Base-by-base conservation (phyloP, 331 rosid genomes). In the Malus hybrid region DNA sequence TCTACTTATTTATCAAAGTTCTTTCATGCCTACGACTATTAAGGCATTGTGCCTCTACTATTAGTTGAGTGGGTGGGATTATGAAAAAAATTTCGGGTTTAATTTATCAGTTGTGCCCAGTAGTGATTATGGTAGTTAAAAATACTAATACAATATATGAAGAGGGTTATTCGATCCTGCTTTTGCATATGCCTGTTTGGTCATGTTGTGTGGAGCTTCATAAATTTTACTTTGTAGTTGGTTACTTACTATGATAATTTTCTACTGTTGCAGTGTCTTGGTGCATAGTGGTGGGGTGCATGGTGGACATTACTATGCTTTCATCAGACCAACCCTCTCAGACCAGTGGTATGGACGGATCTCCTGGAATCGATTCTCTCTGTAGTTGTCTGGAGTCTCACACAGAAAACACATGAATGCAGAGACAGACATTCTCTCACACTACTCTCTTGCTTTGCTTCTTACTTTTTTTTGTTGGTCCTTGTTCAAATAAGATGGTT, bases 271-370 rank as follows among this genome's bases (percentile, higher is more conserved):
- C 29, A 28, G 29, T 2, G 29, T 28, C 29, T 31, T 31, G 33
- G 33, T 31, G 3, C 33, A 31, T 31, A 31, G 33, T 31, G 5
- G 33, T 31, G 33, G 4, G 33, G 33, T 31, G 33, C 93, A 92
- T 77, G 96, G 93, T 28, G 97, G 96, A 67, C 97, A 87, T 83
- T 92, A 92, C 80, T 87, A 24, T 80, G 96, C 90, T 83, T 92
- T 83, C 65, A 90, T 90, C 71, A 82, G 92, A 82, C 97, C 97
- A 73, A 87, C 90, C 69, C 85, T 92, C 55, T 84, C 93, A 59
- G 85, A 92, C 82, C 90, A 88, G 80, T 92, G 97, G 97, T 92
- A 34, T 34, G 9, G 22, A 22, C 22, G 22, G 42, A 34, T 6
- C 42, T 34, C 42, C 42, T 34, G 42, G 42, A 34, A 34, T 34